These are phyloP conservation scores for Mycocalia duriaeana DNA, from an alignment of 1,284 basidiomycete genomes.

Conservation along the genomic window DNA sequence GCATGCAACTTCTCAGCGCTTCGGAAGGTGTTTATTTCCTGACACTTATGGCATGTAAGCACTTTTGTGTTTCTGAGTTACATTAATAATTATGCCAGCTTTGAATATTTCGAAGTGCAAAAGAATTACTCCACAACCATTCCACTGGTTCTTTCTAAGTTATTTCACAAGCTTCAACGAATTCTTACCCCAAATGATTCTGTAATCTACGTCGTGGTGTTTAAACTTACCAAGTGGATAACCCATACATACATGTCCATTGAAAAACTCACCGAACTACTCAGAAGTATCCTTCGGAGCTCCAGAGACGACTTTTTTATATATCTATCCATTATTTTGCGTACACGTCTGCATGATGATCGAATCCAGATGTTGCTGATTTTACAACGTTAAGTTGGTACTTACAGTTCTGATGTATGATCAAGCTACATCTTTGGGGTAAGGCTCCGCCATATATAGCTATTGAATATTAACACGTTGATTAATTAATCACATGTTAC, in stretches of 20 bases:
- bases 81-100: not conserved
- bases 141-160: not conserved
- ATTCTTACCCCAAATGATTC: not conserved
- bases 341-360: not conserved
- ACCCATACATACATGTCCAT: not conserved
- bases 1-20: constrained; percentile 63
- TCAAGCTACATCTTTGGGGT: not conserved
- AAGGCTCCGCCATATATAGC: not conserved
- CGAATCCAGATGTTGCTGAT: not conserved
- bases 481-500: no score
- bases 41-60: not conserved
- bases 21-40: constrained; percentile 84
- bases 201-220: not conserved
- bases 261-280: not conserved
- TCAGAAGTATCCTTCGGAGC: no score
- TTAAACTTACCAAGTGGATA: not conserved
- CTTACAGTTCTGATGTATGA: not conserved
- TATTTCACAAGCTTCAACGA: not conserved
- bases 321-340: no score
- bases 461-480: not conserved
- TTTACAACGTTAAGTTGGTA: not conserved
- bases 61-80: not conserved
- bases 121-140: not conserved
- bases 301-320: no score
- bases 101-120: no score